Evolutionary conservation across 495 filamentous ascomycete genomes (phyloP).

Genomic region (Aspergillus cristatus): DNA sequence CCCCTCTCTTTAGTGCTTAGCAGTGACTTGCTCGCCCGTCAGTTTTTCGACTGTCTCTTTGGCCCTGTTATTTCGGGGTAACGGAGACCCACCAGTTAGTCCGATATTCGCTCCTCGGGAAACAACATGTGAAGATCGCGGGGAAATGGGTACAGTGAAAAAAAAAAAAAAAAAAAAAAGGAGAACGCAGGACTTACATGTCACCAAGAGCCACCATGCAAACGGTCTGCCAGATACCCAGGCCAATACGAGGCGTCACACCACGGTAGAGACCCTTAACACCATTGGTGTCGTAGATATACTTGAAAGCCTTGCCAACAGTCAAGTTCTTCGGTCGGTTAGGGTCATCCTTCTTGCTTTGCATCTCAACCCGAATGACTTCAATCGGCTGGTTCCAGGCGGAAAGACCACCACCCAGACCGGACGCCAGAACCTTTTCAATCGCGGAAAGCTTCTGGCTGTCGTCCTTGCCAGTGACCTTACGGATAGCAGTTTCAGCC

Average conservation of each 20-base stretch:
- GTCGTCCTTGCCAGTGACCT: conserved; percentile 69
- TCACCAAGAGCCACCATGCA: conserved; percentile 99
- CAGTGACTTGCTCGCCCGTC: conserved; percentile 88
- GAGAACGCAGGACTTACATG: conserved; percentile 71
- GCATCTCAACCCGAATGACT: conserved; percentile 99
- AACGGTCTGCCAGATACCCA: conserved; percentile 98
- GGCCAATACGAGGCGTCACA: conserved; percentile 84
- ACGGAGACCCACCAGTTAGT: conserved; percentile 30
- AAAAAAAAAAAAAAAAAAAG: conserved; percentile 1
- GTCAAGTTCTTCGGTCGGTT: conserved; percentile 98
- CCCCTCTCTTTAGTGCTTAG: conserved; percentile 83
- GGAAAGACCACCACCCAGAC: conserved; percentile 83
- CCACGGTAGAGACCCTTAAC: conserved; percentile 92
- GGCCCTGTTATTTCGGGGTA: conserved; percentile 53
- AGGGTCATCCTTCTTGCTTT: conserved; percentile 94
- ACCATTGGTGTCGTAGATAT: conserved; percentile 86
- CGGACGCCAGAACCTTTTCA: conserved; percentile 87
- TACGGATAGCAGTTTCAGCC: conserved; percentile 82
- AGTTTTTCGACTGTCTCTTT: conserved; percentile 96
- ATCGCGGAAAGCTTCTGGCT: conserved; percentile 60
- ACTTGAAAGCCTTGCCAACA: conserved; percentile 82
- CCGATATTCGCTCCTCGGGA: conserved; percentile 16
- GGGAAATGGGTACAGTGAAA: conserved; percentile 3
- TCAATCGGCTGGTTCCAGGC: conserved; percentile 99
- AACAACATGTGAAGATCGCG: conserved; percentile 7